These are phyloP conservation scores for Rhodotorula sp. DNA, from an alignment of 1,284 basidiomycete genomes.

Conservation along the genomic window DNA sequence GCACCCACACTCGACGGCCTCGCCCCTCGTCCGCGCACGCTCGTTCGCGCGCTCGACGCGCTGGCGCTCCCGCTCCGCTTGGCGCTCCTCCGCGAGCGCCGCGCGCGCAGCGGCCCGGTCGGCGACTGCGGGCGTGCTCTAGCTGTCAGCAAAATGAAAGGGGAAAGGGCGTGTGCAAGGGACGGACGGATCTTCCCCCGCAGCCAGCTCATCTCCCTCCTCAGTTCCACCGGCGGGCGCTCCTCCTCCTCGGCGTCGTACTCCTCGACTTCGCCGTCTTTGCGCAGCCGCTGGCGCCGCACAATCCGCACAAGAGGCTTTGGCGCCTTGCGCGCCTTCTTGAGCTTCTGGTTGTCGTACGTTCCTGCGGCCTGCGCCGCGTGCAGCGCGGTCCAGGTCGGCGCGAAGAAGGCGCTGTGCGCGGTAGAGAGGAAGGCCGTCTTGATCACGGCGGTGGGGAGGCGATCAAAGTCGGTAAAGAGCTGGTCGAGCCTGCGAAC, in stretches of 20 bases:
- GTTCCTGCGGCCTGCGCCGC: not conserved
- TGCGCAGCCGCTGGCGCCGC: too few species aligned
- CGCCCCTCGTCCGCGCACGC: conserved; percentile 11
- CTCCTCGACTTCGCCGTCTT: not conserved
- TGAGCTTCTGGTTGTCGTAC: conserved; percentile 10
- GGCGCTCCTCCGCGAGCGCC: not conserved
- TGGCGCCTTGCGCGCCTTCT: conserved; percentile 15
- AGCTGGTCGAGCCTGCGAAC: conserved; percentile 25
- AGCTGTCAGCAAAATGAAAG: not conserved
- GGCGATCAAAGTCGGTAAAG: conserved; percentile 15
- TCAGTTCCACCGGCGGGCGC: not conserved
- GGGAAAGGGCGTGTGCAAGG: not conserved
- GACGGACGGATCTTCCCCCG: conserved; percentile 13
- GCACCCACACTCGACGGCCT: conserved; percentile 45
- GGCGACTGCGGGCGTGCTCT: not conserved
- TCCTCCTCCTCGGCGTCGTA: conserved; percentile 13
- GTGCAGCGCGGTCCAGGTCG: conserved; percentile 13
- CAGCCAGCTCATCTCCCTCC: conserved; percentile 29
- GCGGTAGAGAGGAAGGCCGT: conserved; percentile 1
- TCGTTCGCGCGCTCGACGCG: conserved; percentile 9
- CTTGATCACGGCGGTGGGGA: conserved; percentile 12
- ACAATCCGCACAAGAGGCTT: conserved; percentile 11
- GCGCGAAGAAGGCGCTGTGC: conserved; percentile 1
- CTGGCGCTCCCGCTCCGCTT: not conserved
- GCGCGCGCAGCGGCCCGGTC: not conserved